Evolutionary conservation across 2,329 filamentous ascomycete species (phyloP).

Genomic region (Microcyclospora pomicola): DNA sequence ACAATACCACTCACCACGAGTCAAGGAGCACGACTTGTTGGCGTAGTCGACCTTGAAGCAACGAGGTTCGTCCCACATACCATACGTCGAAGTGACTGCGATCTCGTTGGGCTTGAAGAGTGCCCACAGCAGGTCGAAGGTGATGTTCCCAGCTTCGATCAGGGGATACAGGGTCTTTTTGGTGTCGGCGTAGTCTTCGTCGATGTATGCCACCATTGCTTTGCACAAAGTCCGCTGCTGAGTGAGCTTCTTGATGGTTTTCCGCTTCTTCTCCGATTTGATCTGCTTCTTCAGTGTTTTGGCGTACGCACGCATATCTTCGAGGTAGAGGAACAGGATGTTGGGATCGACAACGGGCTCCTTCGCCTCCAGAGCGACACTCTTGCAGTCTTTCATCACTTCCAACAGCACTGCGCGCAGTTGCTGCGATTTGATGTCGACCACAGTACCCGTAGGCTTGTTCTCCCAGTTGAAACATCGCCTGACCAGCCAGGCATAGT

Average conservation of each 20-base stretch:
- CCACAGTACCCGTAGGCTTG: constrained; percentile 57
- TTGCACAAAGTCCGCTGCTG: constrained; percentile 54
- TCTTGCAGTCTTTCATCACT: constrained; percentile 63
- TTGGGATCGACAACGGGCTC: constrained; percentile 48
- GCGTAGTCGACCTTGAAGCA: constrained; percentile 72
- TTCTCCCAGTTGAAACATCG: constrained; percentile 75
- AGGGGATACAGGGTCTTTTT: constrained; percentile 73
- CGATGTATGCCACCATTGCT: constrained; percentile 60
- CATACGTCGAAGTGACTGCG: constrained; percentile 63
- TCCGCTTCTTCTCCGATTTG: constrained; percentile 47
- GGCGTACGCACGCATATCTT: constrained; percentile 53
- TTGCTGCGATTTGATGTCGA: constrained; percentile 75
- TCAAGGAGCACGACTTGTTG: constrained; percentile 53
- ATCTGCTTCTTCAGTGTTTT: constrained; percentile 49
- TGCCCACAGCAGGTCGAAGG: constrained; percentile 79
- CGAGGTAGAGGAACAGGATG: constrained; percentile 49
- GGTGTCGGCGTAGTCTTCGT: constrained; percentile 63
- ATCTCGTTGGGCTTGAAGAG: constrained; percentile 79
- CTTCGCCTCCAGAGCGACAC: constrained; percentile 67
- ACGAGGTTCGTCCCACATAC: constrained; percentile 59
- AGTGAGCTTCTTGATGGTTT: constrained; percentile 43
- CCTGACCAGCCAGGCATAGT: constrained; percentile 71
- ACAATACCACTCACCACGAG: constrained; percentile 61
- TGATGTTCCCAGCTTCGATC: constrained; percentile 69
- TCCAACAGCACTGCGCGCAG: constrained; percentile 57